Conservation (phyloP, 2,329 filamentous ascomycete species). For the Sporothrix schenckii region DNA sequence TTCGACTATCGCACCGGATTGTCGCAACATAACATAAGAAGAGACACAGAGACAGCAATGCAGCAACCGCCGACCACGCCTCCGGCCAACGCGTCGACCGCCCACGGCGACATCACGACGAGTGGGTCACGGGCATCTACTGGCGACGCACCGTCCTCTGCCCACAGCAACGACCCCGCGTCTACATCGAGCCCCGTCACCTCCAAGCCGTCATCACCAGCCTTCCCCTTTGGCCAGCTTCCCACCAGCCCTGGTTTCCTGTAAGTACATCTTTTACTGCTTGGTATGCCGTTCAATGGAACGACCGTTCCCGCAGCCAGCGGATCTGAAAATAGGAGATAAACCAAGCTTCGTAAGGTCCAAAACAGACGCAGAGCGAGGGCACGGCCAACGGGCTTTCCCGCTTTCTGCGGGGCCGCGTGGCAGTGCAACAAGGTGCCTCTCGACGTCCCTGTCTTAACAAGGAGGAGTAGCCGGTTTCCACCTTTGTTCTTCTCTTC, state of each 20-base stretch:
- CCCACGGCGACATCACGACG: background rate
- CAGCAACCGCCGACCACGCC: constrained; percentile 7
- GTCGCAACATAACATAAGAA: background rate
- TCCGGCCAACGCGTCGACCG: constrained; percentile 22
- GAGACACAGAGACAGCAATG: background rate
- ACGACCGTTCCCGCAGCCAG: constrained; percentile 8
- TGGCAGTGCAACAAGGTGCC: constrained; percentile 35
- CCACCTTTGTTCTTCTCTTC: background rate
- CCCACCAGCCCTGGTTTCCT: constrained; percentile 15
- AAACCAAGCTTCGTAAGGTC: background rate
- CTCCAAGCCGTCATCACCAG: constrained; percentile 2
- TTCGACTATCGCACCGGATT: background rate
- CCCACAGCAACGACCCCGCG: constrained; percentile 24
- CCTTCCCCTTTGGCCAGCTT: constrained; percentile 21
- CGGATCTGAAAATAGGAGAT: background rate
- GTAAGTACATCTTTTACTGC: background rate
- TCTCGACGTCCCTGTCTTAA: background rate
- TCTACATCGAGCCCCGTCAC: constrained; percentile 9
- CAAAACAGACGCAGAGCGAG: background rate
- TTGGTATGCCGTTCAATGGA: background rate
- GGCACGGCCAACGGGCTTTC: constrained; percentile 30
- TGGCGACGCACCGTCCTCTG: background rate
- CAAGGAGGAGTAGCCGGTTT: background rate
- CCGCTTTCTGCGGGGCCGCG: constrained; percentile 36
- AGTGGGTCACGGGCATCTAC: background rate